Evolutionary conservation across 1,284 basidiomycete species (phyloP).

Genomic region (Trichosporon coremiiforme): DNA sequence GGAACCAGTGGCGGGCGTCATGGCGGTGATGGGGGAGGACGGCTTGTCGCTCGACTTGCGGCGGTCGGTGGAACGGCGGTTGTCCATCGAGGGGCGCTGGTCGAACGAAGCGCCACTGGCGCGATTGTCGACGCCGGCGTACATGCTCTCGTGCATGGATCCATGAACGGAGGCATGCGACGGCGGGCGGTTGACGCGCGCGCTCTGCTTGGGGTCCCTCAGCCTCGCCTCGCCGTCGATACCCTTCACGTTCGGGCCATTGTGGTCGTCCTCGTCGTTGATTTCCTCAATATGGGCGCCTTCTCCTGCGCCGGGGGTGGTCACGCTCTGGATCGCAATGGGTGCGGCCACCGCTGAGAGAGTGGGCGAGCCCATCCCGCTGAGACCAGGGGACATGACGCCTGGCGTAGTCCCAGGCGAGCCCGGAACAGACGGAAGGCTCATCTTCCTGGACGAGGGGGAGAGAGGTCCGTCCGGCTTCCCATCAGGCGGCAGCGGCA

Average conservation of each 20-base stretch:
- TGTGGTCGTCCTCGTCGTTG: not conserved
- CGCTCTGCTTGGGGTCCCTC: not conserved
- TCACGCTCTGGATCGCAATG: not conserved
- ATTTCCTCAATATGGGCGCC: slow-evolving; percentile 11
- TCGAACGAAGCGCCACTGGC: not conserved
- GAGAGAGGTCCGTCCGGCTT: not conserved
- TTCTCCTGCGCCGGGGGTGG: not conserved
- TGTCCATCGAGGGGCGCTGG: not conserved
- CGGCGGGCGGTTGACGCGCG: slow-evolving; percentile 8
- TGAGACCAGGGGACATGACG: not conserved
- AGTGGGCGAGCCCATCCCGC: not conserved
- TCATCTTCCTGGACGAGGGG: not conserved
- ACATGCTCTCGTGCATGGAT: slow-evolving; percentile 11
- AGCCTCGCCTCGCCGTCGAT: not conserved
- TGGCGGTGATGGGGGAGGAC: not conserved
- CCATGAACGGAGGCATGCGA: not conserved
- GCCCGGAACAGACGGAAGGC: not conserved
- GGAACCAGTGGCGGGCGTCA: not conserved
- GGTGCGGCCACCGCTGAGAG: not conserved
- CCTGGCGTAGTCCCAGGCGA: no score
- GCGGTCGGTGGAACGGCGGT: not conserved
- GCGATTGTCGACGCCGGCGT: not conserved
- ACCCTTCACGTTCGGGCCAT: not conserved
- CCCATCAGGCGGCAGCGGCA: not conserved
- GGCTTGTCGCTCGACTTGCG: not conserved